phyloP scores from a whole-genome alignment of 345 rosid species.

The Boechera stricta region DNA sequence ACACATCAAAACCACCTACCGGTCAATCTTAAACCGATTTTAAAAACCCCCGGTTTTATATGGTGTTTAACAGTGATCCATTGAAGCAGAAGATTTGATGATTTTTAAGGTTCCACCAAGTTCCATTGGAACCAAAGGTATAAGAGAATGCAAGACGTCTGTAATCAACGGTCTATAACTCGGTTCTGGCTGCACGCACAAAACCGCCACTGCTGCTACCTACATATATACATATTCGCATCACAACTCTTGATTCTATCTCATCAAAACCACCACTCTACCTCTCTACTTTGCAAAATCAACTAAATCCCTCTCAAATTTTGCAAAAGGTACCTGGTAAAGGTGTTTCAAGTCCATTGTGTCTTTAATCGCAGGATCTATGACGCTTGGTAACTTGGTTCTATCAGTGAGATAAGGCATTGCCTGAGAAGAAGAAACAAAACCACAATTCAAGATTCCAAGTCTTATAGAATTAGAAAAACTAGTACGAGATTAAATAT shows the following conservation, averaged over 20 bases:
- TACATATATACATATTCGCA: slow-evolving; percentile 42
- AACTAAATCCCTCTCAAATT: not conserved
- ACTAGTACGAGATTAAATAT: not conserved
- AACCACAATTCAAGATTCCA: slow-evolving; percentile 30
- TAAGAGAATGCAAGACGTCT: slow-evolving; percentile 86
- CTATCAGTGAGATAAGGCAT: slow-evolving; percentile 98
- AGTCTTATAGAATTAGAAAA: not conserved
- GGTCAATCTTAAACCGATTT: slow-evolving; percentile 19
- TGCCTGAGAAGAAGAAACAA: slow-evolving; percentile 61
- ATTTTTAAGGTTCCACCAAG: slow-evolving; percentile 79
- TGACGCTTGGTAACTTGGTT: slow-evolving; percentile 75
- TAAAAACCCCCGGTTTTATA: slow-evolving; percentile 5
- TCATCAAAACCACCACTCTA: slow-evolving; percentile 13
- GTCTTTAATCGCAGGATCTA: slow-evolving; percentile 82
- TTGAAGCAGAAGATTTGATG: slow-evolving; percentile 37
- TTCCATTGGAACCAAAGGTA: slow-evolving; percentile 81
- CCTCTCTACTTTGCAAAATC: not conserved
- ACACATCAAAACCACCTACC: slow-evolving; percentile 25
- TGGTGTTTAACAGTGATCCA: slow-evolving; percentile 34
- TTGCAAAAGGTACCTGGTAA: slow-evolving; percentile 70
- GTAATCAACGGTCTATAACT: slow-evolving; percentile 88
- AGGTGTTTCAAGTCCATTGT: slow-evolving; percentile 84
- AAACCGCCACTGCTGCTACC: slow-evolving; percentile 96
- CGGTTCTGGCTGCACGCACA: slow-evolving; percentile 95
- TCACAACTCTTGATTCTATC: slow-evolving; percentile 15